phyloP scores from a whole-genome alignment of 129 eudicot genomes.

The Centaurea solstitialis region DNA sequence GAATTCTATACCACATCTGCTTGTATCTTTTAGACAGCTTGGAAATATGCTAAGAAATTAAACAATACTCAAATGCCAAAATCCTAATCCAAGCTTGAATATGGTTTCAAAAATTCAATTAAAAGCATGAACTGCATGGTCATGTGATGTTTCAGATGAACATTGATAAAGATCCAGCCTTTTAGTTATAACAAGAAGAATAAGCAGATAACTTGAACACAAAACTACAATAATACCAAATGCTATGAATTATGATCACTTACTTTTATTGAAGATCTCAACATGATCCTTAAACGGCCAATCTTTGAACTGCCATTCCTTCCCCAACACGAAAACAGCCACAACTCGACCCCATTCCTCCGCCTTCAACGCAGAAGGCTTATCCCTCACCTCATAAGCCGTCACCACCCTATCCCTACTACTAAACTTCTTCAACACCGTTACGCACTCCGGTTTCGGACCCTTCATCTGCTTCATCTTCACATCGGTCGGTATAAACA shows the following conservation, averaged over 20 bases:
- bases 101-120: neutral
- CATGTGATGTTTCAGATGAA: neutral
- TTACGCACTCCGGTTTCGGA: constrained; percentile 92
- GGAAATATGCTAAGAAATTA: neutral
- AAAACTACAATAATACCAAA: neutral
- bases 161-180: neutral
- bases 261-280: constrained; percentile 92
- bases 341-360: constrained; percentile 99
- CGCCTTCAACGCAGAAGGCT: constrained; percentile 75
- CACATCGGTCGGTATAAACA: constrained; percentile 86
- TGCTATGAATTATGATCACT: constrained; percentile 19
- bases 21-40: neutral
- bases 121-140: neutral
- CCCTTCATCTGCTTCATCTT: constrained; percentile 92
- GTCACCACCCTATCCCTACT: constrained; percentile 88
- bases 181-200: neutral
- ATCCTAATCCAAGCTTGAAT: neutral
- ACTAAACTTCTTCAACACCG: constrained; percentile 95
- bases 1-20: neutral
- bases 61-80: neutral
- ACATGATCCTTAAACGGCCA: constrained; percentile 99
- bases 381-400: constrained; percentile 98
- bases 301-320: constrained; percentile 99
- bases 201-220: neutral
- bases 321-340: constrained; percentile 91